These are phyloP conservation scores for Coccomyxa subellipsoidea DNA, from an alignment of 163 green algal genomes.

Conservation along the genomic window DNA sequence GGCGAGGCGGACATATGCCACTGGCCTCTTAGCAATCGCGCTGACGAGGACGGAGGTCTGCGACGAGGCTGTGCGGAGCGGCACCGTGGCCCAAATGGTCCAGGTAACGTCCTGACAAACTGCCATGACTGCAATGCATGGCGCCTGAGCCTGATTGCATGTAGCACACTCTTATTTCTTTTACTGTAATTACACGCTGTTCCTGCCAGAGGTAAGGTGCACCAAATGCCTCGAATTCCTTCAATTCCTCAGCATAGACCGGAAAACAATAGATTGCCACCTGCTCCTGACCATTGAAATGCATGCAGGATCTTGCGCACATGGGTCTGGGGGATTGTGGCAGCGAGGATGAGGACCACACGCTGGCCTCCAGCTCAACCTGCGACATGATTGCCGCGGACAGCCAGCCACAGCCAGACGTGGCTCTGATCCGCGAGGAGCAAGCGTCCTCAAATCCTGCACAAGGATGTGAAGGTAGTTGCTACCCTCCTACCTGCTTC, in stretches of 20 bases:
- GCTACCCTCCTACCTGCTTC: too few species aligned
- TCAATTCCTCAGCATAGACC: too few species aligned
- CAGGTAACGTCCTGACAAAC: not conserved
- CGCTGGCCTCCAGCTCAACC: not conserved
- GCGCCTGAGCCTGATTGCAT: not conserved
- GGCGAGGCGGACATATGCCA: constrained; percentile 44
- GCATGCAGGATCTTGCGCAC: constrained; percentile 12
- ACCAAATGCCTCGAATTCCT: too few species aligned
- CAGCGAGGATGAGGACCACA: not conserved
- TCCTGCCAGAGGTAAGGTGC: too few species aligned
- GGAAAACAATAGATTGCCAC: too few species aligned
- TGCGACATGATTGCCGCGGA: not conserved
- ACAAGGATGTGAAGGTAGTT: not conserved
- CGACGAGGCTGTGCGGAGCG: constrained; percentile 35
- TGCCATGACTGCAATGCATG: not conserved
- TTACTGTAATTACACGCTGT: too few species aligned
- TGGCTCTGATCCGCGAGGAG: not conserved
- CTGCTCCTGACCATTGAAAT: too few species aligned
- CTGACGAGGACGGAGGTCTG: constrained; percentile 42
- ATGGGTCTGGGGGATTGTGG: constrained; percentile 9
- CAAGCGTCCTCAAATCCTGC: not conserved
- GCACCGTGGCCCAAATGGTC: constrained; percentile 19
- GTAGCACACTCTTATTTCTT: too few species aligned
- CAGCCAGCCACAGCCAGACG: not conserved
- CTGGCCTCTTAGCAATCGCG: constrained; percentile 36